These are phyloP conservation scores for Santalum album DNA, from an alignment of 164 flowering plant species.

Conservation along the genomic window DNA sequence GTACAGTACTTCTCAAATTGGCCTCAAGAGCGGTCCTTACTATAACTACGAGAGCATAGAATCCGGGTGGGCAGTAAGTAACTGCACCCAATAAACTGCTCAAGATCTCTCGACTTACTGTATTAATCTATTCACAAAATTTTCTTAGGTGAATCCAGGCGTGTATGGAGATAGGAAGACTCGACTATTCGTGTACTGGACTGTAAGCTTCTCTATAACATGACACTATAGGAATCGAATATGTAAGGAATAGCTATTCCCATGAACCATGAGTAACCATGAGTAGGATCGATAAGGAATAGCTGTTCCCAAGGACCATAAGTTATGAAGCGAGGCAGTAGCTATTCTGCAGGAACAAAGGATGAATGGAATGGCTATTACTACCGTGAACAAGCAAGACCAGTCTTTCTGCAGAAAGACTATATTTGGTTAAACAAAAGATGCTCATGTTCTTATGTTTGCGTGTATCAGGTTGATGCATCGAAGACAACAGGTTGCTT, in stretches of 20 bases:
- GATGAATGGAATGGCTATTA: too few species aligned
- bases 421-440: too few species aligned
- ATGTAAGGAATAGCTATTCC: too few species aligned
- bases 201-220: conserved; percentile 24
- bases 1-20: conserved; percentile 28
- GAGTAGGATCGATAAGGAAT: too few species aligned
- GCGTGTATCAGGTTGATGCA: conserved; percentile 25
- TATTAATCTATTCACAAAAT: background rate
- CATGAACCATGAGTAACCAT: too few species aligned
- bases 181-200: conserved; percentile 45
- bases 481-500: conserved; percentile 44
- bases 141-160: conserved; percentile 43
- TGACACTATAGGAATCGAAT: background rate
- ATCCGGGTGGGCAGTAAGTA: conserved; percentile 51
- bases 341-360: background rate
- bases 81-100: background rate
- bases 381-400: too few species aligned
- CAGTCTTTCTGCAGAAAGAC: too few species aligned
- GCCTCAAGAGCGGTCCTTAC: conserved; percentile 28
- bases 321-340: too few species aligned
- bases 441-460: background rate
- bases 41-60: conserved; percentile 24
- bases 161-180: conserved; percentile 44
- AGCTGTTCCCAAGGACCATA: too few species aligned
- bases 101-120: background rate